A percentile compares a stretch with the other conserved stretches of the same genome.
These are phyloP conservation scores for Talaromyces amestolkiae DNA, from an alignment of 2,329 filamentous ascomycete genomes.

Conservation along the genomic window DNA sequence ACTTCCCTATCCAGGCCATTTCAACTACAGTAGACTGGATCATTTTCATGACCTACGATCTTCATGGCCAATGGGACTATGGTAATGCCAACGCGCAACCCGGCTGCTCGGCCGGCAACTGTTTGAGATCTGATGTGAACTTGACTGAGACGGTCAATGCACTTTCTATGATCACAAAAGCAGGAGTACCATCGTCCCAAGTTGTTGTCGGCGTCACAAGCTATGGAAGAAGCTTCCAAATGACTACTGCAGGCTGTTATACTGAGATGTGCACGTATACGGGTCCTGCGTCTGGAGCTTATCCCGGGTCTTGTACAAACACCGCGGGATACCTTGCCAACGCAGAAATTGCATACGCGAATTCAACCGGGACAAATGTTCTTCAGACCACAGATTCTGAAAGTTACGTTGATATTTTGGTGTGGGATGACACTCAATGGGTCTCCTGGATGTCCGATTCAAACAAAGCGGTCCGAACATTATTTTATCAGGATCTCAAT, in stretches of 20 bases:
- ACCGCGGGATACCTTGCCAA: conserved; percentile 36
- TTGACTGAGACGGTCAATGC: conserved; percentile 35
- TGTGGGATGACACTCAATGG: not conserved
- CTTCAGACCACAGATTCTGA: not conserved
- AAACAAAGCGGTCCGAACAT: not conserved
- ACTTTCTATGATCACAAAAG: conserved; percentile 37
- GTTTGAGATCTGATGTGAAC: conserved; percentile 41
- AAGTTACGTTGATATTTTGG: not conserved
- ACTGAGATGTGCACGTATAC: not conserved
- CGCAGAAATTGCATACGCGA: not conserved
- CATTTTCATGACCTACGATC: conserved; percentile 35
- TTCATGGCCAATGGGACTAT: conserved; percentile 8
- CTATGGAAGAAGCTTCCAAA: conserved; percentile 27
- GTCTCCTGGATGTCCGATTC: not conserved
- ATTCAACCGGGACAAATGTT: not conserved
- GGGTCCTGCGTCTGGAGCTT: not conserved
- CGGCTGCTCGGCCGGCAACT: conserved; percentile 28
- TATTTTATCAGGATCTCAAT: not conserved
- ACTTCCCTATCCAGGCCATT: conserved; percentile 32
- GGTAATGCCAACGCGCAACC: not conserved
- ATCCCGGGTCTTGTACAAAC: conserved; percentile 42
- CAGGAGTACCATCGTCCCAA: conserved; percentile 34
- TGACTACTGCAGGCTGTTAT: not conserved
- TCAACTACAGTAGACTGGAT: conserved; percentile 31
- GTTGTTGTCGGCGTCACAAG: conserved; percentile 33